Evolutionary conservation across 75 land plant genomes (phyloP).

Genomic region (Cunninghamia lanceolata): DNA sequence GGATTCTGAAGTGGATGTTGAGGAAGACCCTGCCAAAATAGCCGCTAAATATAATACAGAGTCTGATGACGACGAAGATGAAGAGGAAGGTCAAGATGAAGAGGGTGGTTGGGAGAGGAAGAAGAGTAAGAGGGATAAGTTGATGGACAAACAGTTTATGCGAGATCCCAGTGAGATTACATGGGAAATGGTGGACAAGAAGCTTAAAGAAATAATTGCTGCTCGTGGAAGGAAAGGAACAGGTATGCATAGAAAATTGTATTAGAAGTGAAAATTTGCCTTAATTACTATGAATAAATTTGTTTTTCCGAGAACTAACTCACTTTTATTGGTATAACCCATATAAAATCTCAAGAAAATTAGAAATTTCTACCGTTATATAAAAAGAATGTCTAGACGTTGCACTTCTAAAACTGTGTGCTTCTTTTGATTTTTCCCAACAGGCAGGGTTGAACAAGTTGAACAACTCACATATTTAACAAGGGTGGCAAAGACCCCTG

Average conservation of each 20-base stretch:
- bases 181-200: slow-evolving; percentile 93
- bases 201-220: slow-evolving; percentile 70
- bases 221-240: slow-evolving; percentile 77
- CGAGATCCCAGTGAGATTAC: slow-evolving; percentile 86
- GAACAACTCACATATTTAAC: slow-evolving; percentile 80
- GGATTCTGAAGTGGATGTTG: slow-evolving; percentile 35
- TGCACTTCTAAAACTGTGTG: too few species aligned
- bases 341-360: too few species aligned
- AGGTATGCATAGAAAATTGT: too few species aligned
- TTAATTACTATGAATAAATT: too few species aligned
- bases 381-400: too few species aligned
- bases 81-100: slow-evolving; percentile 32
- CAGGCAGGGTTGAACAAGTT: slow-evolving; percentile 77
- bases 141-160: slow-evolving; percentile 66
- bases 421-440: neutral
- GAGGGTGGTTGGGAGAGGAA: slow-evolving; percentile 53
- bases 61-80: slow-evolving; percentile 36
- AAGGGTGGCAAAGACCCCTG: slow-evolving; percentile 84
- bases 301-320: too few species aligned
- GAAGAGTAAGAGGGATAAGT: slow-evolving; percentile 47
- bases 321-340: too few species aligned
- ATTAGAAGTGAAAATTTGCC: too few species aligned
- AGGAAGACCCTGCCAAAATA: slow-evolving; percentile 32
- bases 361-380: too few species aligned
- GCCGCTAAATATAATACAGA: slow-evolving; percentile 6